phyloP scores from a whole-genome alignment of 1,284 basidiomycete species.

The Blastosporella zonata region DNA sequence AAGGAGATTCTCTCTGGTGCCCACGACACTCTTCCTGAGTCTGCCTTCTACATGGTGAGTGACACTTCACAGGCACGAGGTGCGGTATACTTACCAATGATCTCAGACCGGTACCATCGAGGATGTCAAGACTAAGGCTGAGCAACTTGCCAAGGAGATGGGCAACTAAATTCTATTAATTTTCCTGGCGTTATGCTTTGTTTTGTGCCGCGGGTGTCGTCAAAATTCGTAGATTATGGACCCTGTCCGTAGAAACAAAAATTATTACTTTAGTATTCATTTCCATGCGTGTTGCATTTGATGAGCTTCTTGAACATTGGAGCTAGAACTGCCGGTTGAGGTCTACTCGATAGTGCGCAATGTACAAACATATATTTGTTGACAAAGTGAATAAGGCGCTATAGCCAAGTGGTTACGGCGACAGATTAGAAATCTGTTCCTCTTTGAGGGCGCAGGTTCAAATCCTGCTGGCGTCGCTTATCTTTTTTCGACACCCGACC shows the following conservation, averaged over 20 bases:
- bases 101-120: conserved; percentile 80
- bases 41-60: conserved; percentile 86
- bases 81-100: background rate
- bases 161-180: conserved; percentile 44
- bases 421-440: conserved; percentile 36
- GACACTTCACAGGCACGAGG: background rate
- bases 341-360: too few relatives aligned
- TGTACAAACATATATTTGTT: too few relatives aligned
- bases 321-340: too few relatives aligned
- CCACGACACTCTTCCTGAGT: conserved; percentile 90
- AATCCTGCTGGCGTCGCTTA: conserved; percentile 22
- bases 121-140: conserved; percentile 95
- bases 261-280: conserved; percentile 7
- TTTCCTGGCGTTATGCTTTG: conserved; percentile 8
- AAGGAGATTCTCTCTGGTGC: conserved; percentile 92
- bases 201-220: conserved; percentile 8
- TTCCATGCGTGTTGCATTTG: background rate
- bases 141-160: conserved; percentile 93
- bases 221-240: conserved; percentile 18
- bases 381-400: conserved; percentile 13
- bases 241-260: conserved; percentile 11
- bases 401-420: conserved; percentile 49
- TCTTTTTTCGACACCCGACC: background rate
- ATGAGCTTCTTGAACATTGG: too few relatives aligned
- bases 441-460: conserved; percentile 26